Evolutionary conservation across 345 rosid species (phyloP).

Genomic region (Rhizophora mangle): DNA sequence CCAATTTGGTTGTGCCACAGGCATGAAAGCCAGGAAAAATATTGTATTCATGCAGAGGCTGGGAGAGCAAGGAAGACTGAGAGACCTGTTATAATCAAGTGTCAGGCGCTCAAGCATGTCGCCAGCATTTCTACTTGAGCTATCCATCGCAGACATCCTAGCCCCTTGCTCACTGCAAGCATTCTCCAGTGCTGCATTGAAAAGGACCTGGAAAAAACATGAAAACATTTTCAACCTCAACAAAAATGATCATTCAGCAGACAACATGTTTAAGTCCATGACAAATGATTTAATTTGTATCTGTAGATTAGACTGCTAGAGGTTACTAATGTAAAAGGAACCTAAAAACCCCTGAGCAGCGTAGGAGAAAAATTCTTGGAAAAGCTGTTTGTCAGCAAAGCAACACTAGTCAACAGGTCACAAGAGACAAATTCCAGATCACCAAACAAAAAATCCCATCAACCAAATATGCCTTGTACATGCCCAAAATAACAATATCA

Average conservation of each 20-base stretch:
- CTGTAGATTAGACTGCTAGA: not conserved
- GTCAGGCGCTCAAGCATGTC: slow-evolving; percentile 94
- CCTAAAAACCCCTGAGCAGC: no score
- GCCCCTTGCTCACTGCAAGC: slow-evolving; percentile 37
- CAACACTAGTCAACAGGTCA: not conserved
- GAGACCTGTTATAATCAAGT: slow-evolving; percentile 40
- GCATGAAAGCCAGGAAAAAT: not conserved
- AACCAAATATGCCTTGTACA: not conserved
- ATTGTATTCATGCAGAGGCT: not conserved
- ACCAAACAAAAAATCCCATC: not conserved
- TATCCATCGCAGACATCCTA: slow-evolving; percentile 69
- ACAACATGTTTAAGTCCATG: not conserved
- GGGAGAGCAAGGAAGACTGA: slow-evolving; percentile 9
- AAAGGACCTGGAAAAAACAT: slow-evolving; percentile 50
- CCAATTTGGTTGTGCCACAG: slow-evolving; percentile 1
- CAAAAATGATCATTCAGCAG: slow-evolving; percentile 1
- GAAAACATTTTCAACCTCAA: slow-evolving; percentile 2
- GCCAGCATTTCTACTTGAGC: slow-evolving; percentile 98
- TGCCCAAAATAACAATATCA: not conserved
- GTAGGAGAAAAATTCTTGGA: no score
- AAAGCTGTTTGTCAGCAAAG: not conserved
- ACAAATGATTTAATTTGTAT: not conserved
- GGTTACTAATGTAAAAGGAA: no score
- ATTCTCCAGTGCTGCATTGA: slow-evolving; percentile 93
- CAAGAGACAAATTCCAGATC: not conserved